A percentile compares a stretch with the other conserved stretches of the same genome.
phyloP scores from a whole-genome alignment of 306 rosid species.

The Datisca glomerata region DNA sequence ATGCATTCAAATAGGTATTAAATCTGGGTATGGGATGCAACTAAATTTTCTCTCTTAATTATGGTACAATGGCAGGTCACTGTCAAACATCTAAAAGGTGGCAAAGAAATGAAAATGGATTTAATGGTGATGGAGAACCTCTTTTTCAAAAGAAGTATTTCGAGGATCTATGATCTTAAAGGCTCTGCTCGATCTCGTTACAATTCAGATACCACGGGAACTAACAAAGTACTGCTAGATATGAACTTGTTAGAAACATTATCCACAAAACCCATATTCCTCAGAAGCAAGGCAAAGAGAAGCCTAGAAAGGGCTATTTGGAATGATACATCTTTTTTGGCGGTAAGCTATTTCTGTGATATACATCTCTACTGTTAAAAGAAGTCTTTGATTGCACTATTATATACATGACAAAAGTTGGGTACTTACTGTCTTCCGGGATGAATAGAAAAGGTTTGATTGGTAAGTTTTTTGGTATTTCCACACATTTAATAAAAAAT shows the following conservation, averaged over 20 bases:
- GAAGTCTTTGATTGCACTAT: neutral
- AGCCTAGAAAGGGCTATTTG: slow-evolving; percentile 88
- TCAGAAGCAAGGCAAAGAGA: slow-evolving; percentile 93
- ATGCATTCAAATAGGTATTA: neutral
- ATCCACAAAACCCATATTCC: slow-evolving; percentile 84
- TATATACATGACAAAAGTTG: no score
- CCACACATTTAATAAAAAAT: no score
- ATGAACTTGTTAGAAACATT: slow-evolving; percentile 84
- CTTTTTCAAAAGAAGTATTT: slow-evolving; percentile 71
- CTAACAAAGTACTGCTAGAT: slow-evolving; percentile 81
- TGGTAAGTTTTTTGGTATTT: no score
- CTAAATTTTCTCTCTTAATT: neutral
- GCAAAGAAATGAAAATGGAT: slow-evolving; percentile 86
- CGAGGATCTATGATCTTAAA: slow-evolving; percentile 89
- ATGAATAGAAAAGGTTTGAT: no score
- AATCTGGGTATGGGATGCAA: neutral
- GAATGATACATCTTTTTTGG: slow-evolving; percentile 91
- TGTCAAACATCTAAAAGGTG: slow-evolving; percentile 74
- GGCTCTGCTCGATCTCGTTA: slow-evolving; percentile 95
- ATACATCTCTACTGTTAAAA: slow-evolving; percentile 3
- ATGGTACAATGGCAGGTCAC: slow-evolving; percentile 47
- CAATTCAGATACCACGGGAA: slow-evolving; percentile 70
- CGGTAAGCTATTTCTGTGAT: slow-evolving; percentile 30
- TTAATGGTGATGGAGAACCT: slow-evolving; percentile 98
- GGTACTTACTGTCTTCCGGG: no score